Percentiles rank a stretch among this genome's conserved stretches.
phyloP scores from a whole-genome alignment of 768 basidiomycete species.

The Suillus americanus region DNA sequence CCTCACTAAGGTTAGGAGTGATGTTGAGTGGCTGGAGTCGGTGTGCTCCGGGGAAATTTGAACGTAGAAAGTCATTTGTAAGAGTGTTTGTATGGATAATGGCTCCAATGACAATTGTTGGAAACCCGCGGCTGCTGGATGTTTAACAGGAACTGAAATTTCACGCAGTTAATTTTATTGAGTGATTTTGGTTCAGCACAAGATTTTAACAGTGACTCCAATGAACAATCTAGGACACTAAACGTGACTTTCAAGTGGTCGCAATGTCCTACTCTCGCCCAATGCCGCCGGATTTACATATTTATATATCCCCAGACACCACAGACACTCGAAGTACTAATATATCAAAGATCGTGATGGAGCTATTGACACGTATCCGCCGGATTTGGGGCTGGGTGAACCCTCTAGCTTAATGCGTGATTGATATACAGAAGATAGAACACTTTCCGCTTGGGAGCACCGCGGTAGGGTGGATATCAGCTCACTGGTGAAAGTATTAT shows the following conservation, averaged over 20 bases:
- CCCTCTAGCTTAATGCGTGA: neutral
- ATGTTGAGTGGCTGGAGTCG: conserved; percentile 77
- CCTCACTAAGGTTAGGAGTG: conserved; percentile 82
- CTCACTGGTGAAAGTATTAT: no score
- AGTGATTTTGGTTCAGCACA: neutral
- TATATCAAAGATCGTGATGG: no score
- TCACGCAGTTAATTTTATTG: neutral
- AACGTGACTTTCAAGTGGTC: no score
- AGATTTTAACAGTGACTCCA: neutral
- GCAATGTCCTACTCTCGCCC: neutral
- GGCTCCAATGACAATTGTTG: neutral
- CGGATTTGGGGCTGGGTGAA: neutral
- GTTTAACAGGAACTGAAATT: neutral
- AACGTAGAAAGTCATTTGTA: conserved; percentile 4
- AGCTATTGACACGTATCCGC: neutral
- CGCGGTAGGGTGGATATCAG: neutral
- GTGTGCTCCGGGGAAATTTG: conserved; percentile 68
- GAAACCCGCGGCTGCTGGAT: neutral
- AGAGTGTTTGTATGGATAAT: neutral
- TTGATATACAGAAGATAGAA: neutral
- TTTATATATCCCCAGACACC: no score
- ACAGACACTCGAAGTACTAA: no score
- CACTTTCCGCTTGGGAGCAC: neutral
- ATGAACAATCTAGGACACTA: neutral
- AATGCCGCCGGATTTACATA: no score